Base-by-base conservation (phyloP, 139 green algal genomes). In the Zygnema circumcarinatum region DNA sequence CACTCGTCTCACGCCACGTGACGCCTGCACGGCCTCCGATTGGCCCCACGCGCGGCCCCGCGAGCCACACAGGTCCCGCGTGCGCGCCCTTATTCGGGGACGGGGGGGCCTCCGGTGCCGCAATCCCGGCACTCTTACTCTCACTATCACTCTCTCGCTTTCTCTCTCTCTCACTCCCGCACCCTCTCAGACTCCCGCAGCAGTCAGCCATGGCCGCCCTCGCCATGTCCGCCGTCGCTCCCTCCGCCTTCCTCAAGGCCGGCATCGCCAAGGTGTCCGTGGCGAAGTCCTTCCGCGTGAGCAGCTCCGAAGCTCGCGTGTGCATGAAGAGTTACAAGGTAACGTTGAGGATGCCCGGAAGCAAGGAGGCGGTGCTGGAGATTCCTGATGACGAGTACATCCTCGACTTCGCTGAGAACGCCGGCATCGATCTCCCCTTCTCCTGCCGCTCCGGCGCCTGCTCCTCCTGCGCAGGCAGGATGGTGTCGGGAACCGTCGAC, bases 341-440 rank as follows among this genome's bases (percentile, higher is more conserved):
- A 20, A 90, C 85, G 69, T 35, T 90, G 31, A 31, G 83, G 38
- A 90, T 67, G 42, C 79, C 79, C 78, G n/a, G n/a, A n/a, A 88
- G 40, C 74, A 74, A 54, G 31, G 56, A 33, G 35, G 31, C 25
- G n/a, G 89, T 74, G 38, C 95, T 97, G 76, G 94, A 96, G 88
- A 92, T 83, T 86, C 56, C 88, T 41, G 95, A 96, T n/a, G 94
- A 97, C 91, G 89, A 78, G n/a, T 97, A 97, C 93, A 95, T 97
- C 81, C 92, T 97, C 39, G 95, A 97, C 87, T 93, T 93, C 38
- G 95, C 95, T 79, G 95, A 93, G 93, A 94, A 97, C 89, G 94
- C 91, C 32, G 94, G 94, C 87, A 90, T 97, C 36, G 95, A 97
- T 87, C 94, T 97, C 79, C 95, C 95, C 83, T 97, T 96, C 94